Percentiles rank a stretch among this genome's conserved stretches.
These are phyloP conservation scores for Phytophthora cryptogea DNA, from an alignment of 352 stramenopile genomes.

Conservation along the genomic window DNA sequence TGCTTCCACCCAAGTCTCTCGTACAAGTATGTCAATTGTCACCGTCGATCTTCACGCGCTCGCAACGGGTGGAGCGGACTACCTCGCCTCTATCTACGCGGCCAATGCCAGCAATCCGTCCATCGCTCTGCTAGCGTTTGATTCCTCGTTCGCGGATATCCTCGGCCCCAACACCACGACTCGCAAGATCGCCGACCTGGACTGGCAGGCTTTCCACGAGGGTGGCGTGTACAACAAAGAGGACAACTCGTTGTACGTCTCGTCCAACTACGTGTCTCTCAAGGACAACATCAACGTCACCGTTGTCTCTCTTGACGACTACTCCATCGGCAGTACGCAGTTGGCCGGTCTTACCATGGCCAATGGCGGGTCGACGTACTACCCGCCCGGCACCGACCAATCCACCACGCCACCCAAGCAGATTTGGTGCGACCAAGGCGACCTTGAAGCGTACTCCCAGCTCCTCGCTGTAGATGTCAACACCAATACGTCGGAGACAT, in stretches of 20 bases:
- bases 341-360: constrained; percentile 15
- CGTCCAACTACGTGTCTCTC: constrained; percentile 23
- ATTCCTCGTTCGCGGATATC: constrained; percentile 15
- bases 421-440: constrained; percentile 27
- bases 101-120: not conserved
- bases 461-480: constrained; percentile 26
- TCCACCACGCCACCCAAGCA: constrained; percentile 21
- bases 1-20: constrained; percentile 8
- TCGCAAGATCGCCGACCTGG: constrained; percentile 10
- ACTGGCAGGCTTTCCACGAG: constrained; percentile 27
- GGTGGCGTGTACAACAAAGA: constrained; percentile 27
- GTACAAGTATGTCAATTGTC: constrained; percentile 11
- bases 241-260: constrained; percentile 27
- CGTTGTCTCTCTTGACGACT: constrained; percentile 21
- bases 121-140: constrained; percentile 8
- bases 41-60: constrained; percentile 14
- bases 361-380: constrained; percentile 25
- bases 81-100: constrained; percentile 9
- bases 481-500: constrained; percentile 22
- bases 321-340: constrained; percentile 20
- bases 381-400: constrained; percentile 17
- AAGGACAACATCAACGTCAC: constrained; percentile 28
- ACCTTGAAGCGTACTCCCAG: constrained; percentile 15
- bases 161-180: constrained; percentile 9
- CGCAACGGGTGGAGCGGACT: constrained; percentile 7